Evolutionary conservation across 106 monocot species (phyloP), one percentile per base, ranked within the genome.

Genomic region (Agapanthus africanus): DNA sequence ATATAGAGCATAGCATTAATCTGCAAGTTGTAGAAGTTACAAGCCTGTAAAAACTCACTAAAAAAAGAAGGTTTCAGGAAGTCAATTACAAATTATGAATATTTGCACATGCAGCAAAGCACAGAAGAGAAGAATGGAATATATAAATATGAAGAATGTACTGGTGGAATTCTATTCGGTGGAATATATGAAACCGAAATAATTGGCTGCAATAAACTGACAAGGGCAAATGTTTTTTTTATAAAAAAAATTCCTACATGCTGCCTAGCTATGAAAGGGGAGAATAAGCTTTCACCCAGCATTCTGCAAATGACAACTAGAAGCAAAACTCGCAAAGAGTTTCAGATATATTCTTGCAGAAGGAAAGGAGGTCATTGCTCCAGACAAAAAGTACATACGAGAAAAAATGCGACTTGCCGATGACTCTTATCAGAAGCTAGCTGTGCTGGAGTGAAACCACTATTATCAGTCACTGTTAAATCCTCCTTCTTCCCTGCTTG

Each of bases 341-440:
- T n/a, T n/a, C n/a, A n/a, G n/a, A n/a, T n/a, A n/a, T n/a, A n/a
- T n/a, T n/a, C n/a, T n/a, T n/a, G n/a, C n/a, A n/a, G n/a, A n/a
- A n/a, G n/a, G n/a, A n/a, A n/a, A n/a, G n/a, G n/a, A n/a, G n/a
- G n/a, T n/a, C n/a, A n/a, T n/a, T n/a, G n/a, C n/a, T n/a, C n/a
- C n/a, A n/a, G n/a, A n/a, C n/a, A n/a, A n/a, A n/a, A n/a, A n/a
- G n/a, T 72, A 92, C 97, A 73, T 90, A 92, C 91, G 70, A 99
- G 91, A 76, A 99, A 92, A 83, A 92, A 87, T n/a, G 92, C 92
- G 80, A 89, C 91, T 87, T 92, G 92, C 65, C 85, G 88, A 81
- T 92, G 89, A 77, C 68, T 85, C 79, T 92, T 99, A 78, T 99
- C 87, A 62, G 92, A 79, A 66, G 97, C 92, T 40, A 99, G 92